Evolutionary conservation across 2,329 filamentous ascomycete genomes (phyloP), one percentile per base, ranked within the genome.

Genomic region (Ophiostoma tasmaniense): DNA sequence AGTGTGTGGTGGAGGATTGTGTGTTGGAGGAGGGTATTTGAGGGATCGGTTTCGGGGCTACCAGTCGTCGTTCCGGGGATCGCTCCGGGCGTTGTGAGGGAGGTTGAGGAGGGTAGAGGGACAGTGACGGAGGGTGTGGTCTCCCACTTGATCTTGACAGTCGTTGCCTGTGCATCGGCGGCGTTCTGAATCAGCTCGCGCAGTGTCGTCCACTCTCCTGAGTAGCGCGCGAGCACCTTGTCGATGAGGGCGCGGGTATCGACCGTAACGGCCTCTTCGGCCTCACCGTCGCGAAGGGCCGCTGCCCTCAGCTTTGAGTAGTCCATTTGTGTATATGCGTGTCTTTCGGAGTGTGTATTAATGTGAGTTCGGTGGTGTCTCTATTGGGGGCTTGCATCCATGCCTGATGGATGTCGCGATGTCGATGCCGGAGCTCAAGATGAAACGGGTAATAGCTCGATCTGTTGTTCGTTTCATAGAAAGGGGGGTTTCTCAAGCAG

Each of bases 101-200:
- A 52, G 0, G 66, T 65, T 85, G 14, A 86, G 69, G 79, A 78
- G 0, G 87, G 85, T 7, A 94, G 86, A 7, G 93, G 90, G 3
- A 96, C 86, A 14, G 85, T 88, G 2, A 89, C 86, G 39, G 94
- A 97, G 1, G 94, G 93, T 20, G 91, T 79, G 1, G 94, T 97
- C 78, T 99, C 94, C 82, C 95, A 96, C 74, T 90, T 93, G 76
- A 99, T 92, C 64, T 87, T 90, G 73, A 98, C 94, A 69, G 88
- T 93, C 20, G 89, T 91, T 65, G 95, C 95, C 76, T 93, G 91
- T 28, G 95, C 95, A 81, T 99, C 95, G 72, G 95, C 94, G n/a
- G 95, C 95, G 77, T 99, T 99, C 76, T 99, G 95, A 62, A 99
- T 93, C 71, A 99, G 88, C 78, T 99, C 95, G 82, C 95, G 88